phyloP scores from a whole-genome alignment of 805 yeast species.

The Candida easanensis region DNA sequence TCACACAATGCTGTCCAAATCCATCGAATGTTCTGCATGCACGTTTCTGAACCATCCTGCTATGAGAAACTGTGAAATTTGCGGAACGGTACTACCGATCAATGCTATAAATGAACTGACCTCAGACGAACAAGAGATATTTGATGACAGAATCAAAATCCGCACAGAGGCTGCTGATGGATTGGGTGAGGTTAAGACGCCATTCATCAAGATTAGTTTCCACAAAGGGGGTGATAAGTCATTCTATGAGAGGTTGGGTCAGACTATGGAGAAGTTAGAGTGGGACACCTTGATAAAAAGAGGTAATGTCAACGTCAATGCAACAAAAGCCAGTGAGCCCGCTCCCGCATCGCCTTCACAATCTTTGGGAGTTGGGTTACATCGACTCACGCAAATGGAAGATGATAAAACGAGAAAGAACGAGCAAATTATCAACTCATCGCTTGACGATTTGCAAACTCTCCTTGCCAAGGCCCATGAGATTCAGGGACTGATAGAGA shows the following conservation, averaged over 20 bases:
- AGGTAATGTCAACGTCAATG: slow-evolving; percentile 31
- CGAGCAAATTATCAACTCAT: slow-evolving; percentile 58
- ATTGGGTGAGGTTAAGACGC: slow-evolving; percentile 12
- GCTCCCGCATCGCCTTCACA: slow-evolving; percentile 26
- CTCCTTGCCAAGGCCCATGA: slow-evolving; percentile 78
- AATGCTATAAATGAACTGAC: slow-evolving; percentile 23
- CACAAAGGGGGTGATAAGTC: slow-evolving; percentile 62
- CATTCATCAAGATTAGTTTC: slow-evolving; percentile 67
- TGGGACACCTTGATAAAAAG: slow-evolving; percentile 43
- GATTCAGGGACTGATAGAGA: slow-evolving; percentile 50
- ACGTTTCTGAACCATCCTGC: slow-evolving; percentile 85
- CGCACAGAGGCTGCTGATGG: slow-evolving; percentile 32
- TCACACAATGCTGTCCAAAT: neutral
- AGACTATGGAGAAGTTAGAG: slow-evolving; percentile 43
- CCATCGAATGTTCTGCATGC: slow-evolving; percentile 49
- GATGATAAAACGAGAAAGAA: slow-evolving; percentile 54
- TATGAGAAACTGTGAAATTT: slow-evolving; percentile 77
- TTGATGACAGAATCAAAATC: slow-evolving; percentile 32
- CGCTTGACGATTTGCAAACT: slow-evolving; percentile 73
- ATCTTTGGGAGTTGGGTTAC: slow-evolving; percentile 56
- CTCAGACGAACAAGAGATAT: slow-evolving; percentile 24
- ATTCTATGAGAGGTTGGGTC: slow-evolving; percentile 46
- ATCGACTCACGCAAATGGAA: slow-evolving; percentile 59
- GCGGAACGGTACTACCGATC: slow-evolving; percentile 58
- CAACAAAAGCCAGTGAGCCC: slow-evolving; percentile 24